Evolutionary conservation across 2,329 filamentous ascomycete species (phyloP).

Genomic region (Cercospora berteroae): DNA sequence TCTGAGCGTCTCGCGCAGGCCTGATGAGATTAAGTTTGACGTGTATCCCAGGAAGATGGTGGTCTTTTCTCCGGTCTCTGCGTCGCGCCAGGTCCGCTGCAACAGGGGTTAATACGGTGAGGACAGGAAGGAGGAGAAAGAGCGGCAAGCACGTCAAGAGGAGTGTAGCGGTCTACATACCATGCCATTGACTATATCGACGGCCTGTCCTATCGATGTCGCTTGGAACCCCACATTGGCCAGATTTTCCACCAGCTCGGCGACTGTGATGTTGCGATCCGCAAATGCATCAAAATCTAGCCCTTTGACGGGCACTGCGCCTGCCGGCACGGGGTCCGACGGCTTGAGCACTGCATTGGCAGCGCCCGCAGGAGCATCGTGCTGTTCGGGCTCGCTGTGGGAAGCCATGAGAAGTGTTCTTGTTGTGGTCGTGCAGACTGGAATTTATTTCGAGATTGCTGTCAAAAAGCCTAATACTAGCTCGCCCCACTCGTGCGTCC

Average conservation of each 20-base stretch:
- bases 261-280: constrained; percentile 73
- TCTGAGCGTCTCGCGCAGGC: constrained; percentile 83
- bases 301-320: constrained; percentile 78
- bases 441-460: constrained; percentile 11
- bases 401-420: constrained; percentile 20
- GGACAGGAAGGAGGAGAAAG: constrained; percentile 6
- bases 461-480: constrained; percentile 6
- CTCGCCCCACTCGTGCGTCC: background rate
- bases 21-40: constrained; percentile 95
- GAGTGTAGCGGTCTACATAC: constrained; percentile 50
- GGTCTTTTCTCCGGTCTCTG: constrained; percentile 73
- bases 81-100: constrained; percentile 76
- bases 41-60: constrained; percentile 98
- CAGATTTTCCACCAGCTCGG: constrained; percentile 80
- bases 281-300: constrained; percentile 87
- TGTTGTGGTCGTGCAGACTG: constrained; percentile 3
- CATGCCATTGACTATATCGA: constrained; percentile 94
- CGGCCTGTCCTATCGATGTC: constrained; percentile 77
- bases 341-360: constrained; percentile 81
- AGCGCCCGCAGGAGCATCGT: constrained; percentile 45
- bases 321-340: constrained; percentile 77
- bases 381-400: constrained; percentile 32
- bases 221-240: constrained; percentile 82
- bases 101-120: constrained; percentile 1
- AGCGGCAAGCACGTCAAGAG: background rate